Percentiles rank a stretch among this genome's conserved stretches.
phyloP scores from a whole-genome alignment of 2,329 filamentous ascomycete species.

The Ophiocordyceps camponoti-saundersi region DNA sequence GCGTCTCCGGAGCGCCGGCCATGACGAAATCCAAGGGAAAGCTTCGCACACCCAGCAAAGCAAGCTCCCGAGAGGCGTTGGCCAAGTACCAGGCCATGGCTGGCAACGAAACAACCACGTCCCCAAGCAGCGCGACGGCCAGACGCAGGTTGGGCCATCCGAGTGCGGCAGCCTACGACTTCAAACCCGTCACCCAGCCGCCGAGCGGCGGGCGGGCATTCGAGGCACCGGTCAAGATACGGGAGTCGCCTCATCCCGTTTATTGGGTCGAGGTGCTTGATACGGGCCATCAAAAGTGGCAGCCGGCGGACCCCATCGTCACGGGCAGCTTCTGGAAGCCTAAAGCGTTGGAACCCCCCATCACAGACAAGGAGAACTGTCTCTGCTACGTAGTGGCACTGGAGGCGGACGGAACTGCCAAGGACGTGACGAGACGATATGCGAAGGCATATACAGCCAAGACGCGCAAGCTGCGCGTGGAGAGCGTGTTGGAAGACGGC shows the following conservation, averaged over 20 bases:
- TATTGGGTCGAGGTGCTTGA: constrained; percentile 95
- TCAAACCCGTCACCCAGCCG: constrained; percentile 26
- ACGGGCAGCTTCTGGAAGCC: constrained; percentile 62
- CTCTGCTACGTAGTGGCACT: constrained; percentile 78
- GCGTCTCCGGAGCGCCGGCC: constrained; percentile 35
- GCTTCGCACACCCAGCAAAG: constrained; percentile 13
- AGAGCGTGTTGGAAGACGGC: constrained; percentile 32
- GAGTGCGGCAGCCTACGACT: constrained; percentile 32
- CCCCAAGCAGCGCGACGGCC: constrained; percentile 17
- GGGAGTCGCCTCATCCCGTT: constrained; percentile 62
- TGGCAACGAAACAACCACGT: constrained; percentile 16
- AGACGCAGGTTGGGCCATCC: constrained; percentile 35
- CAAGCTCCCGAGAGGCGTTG: constrained; percentile 10
- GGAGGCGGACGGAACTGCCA: constrained; percentile 58
- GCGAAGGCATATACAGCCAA: constrained; percentile 81
- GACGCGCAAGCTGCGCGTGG: constrained; percentile 66
- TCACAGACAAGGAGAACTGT: constrained; percentile 56
- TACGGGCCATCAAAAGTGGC: constrained; percentile 75
- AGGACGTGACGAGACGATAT: constrained; percentile 80
- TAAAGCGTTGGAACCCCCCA: constrained; percentile 64
- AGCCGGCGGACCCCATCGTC: constrained; percentile 71
- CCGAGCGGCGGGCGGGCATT: constrained; percentile 12
- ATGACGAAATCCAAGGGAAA: constrained; percentile 22
- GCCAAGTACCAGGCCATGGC: constrained; percentile 17
- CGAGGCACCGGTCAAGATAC: constrained; percentile 26